These are phyloP conservation scores for Tetracladium maxilliforme DNA, from an alignment of 2,329 filamentous ascomycete genomes.

Conservation along the genomic window DNA sequence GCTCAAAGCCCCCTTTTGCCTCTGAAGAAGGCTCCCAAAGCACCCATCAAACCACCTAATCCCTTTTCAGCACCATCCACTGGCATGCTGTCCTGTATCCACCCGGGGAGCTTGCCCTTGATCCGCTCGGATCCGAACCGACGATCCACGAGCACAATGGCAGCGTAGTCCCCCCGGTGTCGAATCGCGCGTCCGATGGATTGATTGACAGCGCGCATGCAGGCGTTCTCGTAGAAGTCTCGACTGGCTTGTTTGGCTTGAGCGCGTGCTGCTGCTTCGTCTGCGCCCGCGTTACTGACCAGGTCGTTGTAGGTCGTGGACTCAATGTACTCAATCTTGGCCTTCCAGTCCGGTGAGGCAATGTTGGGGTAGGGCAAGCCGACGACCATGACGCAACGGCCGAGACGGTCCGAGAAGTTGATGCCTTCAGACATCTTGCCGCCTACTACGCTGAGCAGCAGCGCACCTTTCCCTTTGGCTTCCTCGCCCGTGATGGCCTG, in stretches of 20 bases:
- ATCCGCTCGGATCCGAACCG: slow-evolving; percentile 66
- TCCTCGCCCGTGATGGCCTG: too few relatives aligned
- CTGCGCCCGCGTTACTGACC: slow-evolving; percentile 7
- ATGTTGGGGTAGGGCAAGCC: slow-evolving; percentile 89
- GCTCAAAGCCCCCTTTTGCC: slow-evolving; percentile 29
- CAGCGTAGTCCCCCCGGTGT: slow-evolving; percentile 77
- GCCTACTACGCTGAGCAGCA: slow-evolving; percentile 82
- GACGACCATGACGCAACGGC: slow-evolving; percentile 80
- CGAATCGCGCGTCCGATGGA: slow-evolving; percentile 87
- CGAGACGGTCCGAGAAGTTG: slow-evolving; percentile 87
- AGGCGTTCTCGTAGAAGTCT: slow-evolving; percentile 86
- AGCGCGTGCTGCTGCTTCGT: slow-evolving; percentile 17
- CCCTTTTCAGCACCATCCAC: slow-evolving; percentile 30
- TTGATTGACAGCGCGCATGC: slow-evolving; percentile 95
- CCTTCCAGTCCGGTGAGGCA: slow-evolving; percentile 81
- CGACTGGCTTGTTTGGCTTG: slow-evolving; percentile 42
- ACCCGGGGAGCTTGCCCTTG: slow-evolving; percentile 66
- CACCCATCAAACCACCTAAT: slow-evolving; percentile 43
- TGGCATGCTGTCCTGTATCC: slow-evolving; percentile 65
- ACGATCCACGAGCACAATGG: slow-evolving; percentile 72
- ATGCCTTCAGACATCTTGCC: slow-evolving; percentile 96
- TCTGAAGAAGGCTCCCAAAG: slow-evolving; percentile 41
- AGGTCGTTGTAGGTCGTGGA: slow-evolving; percentile 30
- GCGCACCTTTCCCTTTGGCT: slow-evolving; percentile 46
- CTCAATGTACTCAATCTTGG: slow-evolving; percentile 79